These are phyloP conservation scores for Ophiosphaerella korrae DNA, from an alignment of 2,329 filamentous ascomycete genomes.

Conservation along the genomic window DNA sequence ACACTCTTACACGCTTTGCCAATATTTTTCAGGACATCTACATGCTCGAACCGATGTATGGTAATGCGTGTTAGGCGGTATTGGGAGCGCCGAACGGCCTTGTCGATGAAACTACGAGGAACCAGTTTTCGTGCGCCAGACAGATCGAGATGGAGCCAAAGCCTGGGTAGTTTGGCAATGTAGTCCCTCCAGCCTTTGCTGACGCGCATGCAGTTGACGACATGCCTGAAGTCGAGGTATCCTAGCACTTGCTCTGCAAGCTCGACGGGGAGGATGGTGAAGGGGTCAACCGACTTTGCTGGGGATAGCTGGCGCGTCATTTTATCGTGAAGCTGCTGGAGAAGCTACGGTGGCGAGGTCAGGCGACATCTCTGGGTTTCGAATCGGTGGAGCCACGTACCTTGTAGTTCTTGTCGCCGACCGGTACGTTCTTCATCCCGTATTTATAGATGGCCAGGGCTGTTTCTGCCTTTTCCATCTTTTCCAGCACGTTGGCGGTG, in stretches of 20 bases:
- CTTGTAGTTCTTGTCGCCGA: constrained; percentile 41
- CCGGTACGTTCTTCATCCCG: constrained; percentile 59
- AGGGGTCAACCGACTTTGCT: constrained; percentile 55
- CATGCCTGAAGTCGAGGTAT: constrained; percentile 58
- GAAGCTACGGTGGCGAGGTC: constrained; percentile 34
- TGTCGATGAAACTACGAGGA: constrained; percentile 48
- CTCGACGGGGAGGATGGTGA: constrained; percentile 60
- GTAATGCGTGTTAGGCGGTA: constrained; percentile 41
- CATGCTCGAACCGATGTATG: constrained; percentile 45
- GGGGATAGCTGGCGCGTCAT: constrained; percentile 51
- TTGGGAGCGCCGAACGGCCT: constrained; percentile 49
- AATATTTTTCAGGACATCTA: constrained; percentile 49
- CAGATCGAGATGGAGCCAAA: constrained; percentile 62
- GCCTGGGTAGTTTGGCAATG: constrained; percentile 51
- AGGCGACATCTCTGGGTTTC: background rate
- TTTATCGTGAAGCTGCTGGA: constrained; percentile 55
- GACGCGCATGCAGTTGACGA: constrained; percentile 59
- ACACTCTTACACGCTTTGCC: constrained; percentile 45
- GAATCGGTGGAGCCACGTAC: constrained; percentile 10
- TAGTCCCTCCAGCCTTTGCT: constrained; percentile 62
- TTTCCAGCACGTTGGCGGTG: constrained; percentile 55
- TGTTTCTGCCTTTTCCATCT: constrained; percentile 57
- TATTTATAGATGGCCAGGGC: constrained; percentile 63
- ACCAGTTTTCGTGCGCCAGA: constrained; percentile 52
- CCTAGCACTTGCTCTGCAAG: constrained; percentile 58